phyloP scores from a whole-genome alignment of 2,329 filamentous ascomycete genomes.

The Pseudocercospora fuligena region DNA sequence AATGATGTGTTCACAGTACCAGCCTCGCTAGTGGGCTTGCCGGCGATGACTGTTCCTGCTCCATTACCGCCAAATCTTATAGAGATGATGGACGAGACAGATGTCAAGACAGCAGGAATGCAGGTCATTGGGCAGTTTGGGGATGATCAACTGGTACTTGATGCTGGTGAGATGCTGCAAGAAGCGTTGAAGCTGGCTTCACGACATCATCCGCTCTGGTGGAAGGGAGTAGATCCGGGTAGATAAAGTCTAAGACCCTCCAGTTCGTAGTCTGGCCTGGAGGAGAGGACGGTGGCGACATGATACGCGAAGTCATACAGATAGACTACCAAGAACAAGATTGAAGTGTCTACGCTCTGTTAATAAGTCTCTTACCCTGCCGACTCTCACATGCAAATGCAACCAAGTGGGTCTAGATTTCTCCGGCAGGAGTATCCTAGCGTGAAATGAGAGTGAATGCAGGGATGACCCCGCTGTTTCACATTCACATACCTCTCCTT shows the following conservation, averaged over 20 bases:
- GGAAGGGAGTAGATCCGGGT: neutral
- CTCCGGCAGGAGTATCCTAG: neutral
- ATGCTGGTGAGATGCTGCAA: slow-evolving; percentile 58
- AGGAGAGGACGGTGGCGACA: too few species aligned
- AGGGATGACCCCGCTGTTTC: neutral
- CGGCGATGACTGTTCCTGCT: slow-evolving; percentile 82
- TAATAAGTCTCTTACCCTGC: neutral
- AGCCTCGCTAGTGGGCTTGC: slow-evolving; percentile 87
- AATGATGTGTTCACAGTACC: slow-evolving; percentile 97
- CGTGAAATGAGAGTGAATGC: neutral
- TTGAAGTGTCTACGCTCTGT: too few species aligned
- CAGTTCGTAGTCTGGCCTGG: too few species aligned
- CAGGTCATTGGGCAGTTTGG: slow-evolving; percentile 84
- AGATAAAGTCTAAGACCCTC: neutral
- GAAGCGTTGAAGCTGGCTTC: slow-evolving; percentile 22
- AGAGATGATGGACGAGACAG: slow-evolving; percentile 30
- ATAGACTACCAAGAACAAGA: too few species aligned
- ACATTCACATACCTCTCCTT: neutral
- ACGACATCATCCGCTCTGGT: neutral
- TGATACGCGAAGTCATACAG: too few species aligned
- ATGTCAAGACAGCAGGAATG: slow-evolving; percentile 61
- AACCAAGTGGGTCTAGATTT: slow-evolving; percentile 1
- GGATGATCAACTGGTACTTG: slow-evolving; percentile 69
- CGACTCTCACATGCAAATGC: slow-evolving; percentile 7
- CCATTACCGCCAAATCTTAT: slow-evolving; percentile 36